Evolutionary conservation across 2,329 filamentous ascomycete species (phyloP).

Genomic region (Paecilomyces variotii): DNA sequence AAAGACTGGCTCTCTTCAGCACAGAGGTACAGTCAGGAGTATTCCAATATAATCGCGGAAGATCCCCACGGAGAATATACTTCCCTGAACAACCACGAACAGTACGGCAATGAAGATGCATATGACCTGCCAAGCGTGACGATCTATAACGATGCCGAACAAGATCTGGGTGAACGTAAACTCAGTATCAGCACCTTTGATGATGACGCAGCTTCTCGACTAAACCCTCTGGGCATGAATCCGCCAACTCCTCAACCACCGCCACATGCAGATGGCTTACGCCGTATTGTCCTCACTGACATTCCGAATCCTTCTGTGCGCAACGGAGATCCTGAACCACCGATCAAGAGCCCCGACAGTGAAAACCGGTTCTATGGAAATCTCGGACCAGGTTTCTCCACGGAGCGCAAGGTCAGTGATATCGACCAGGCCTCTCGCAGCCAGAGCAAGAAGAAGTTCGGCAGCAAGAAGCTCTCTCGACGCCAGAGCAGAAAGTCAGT

Average conservation of each 20-base stretch:
- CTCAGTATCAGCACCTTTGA: slow-evolving; percentile 23
- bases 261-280: slow-evolving; percentile 20
- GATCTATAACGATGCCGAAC: slow-evolving; percentile 18
- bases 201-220: slow-evolving; percentile 11
- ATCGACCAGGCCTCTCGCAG: slow-evolving; percentile 8
- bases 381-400: slow-evolving; percentile 15
- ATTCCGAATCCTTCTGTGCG: slow-evolving; percentile 27
- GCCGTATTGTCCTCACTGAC: slow-evolving; percentile 24
- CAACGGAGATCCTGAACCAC: slow-evolving; percentile 15
- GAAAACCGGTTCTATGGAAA: slow-evolving; percentile 35
- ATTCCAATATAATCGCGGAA: slow-evolving; percentile 23
- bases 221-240: slow-evolving; percentile 41
- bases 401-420: slow-evolving; percentile 15
- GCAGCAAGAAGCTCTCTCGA: slow-evolving; percentile 20
- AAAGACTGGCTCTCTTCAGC: slow-evolving; percentile 27
- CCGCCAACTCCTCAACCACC: slow-evolving; percentile 38
- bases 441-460: slow-evolving; percentile 16
- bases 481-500: slow-evolving; percentile 24
- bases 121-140: slow-evolving; percentile 12
- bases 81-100: slow-evolving; percentile 26
- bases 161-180: slow-evolving; percentile 28
- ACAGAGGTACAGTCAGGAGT: slow-evolving; percentile 19
- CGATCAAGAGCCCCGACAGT: slow-evolving; percentile 21
- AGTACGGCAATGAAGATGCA: slow-evolving; percentile 25
- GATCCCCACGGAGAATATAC: slow-evolving; percentile 30